phyloP scores from a whole-genome alignment of 495 filamentous ascomycete genomes.

The Penicillium turbatum region DNA sequence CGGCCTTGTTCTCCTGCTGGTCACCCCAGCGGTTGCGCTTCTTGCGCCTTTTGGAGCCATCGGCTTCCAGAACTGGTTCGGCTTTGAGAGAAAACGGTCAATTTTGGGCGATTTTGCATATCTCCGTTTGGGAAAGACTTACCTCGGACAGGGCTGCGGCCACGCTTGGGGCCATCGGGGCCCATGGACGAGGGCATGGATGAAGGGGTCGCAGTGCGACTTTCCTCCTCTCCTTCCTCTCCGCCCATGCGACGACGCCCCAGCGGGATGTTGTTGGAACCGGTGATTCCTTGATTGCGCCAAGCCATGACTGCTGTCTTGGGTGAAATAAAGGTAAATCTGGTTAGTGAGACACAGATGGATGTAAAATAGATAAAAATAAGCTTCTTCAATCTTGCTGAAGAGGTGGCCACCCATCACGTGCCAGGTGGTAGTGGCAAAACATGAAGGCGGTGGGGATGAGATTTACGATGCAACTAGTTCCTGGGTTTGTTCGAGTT shows the following conservation, averaged over 20 bases:
- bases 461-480: not conserved
- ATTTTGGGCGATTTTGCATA: not conserved
- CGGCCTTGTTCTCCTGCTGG: constrained; percentile 93
- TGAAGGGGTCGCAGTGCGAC: constrained; percentile 54
- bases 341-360: constrained; percentile 13
- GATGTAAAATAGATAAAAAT: constrained; percentile 3
- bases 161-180: constrained; percentile 55
- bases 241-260: constrained; percentile 82
- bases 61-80: constrained; percentile 45
- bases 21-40: constrained; percentile 98
- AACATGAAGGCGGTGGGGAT: not conserved
- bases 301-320: constrained; percentile 62
- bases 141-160: constrained; percentile 70
- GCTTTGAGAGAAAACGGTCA: constrained; percentile 23
- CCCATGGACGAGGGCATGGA: constrained; percentile 33
- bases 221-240: constrained; percentile 58
- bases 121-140: constrained; percentile 19
- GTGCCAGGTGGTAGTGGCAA: not conserved
- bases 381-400: not conserved
- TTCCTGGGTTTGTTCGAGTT: too few relatives aligned
- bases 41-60: constrained; percentile 81
- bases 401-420: not conserved
- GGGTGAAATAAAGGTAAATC: constrained; percentile 6
- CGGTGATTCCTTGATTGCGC: constrained; percentile 93
- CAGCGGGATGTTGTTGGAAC: constrained; percentile 96